Evolutionary conservation across 2,329 filamentous ascomycete genomes (phyloP), one percentile per base, ranked within the genome.

Genomic region (Colletotrichum godetiae): DNA sequence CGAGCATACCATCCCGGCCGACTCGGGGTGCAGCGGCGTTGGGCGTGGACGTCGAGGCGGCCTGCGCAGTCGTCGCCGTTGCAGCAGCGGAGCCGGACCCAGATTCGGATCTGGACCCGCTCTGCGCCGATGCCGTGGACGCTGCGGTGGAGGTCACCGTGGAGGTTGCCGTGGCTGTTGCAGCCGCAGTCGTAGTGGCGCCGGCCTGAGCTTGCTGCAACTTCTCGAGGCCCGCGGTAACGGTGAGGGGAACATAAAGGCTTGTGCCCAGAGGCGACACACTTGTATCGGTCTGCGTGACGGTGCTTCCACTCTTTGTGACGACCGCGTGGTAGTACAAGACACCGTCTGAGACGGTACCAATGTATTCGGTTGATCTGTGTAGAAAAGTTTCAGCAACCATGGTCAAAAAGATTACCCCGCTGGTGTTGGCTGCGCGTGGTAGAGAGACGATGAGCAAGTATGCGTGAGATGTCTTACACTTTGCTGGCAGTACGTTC

Each of bases 171-270:
- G 74, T 70, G 10, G 74, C 61, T 5, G 69, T 60, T 15, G 69
- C 59, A 57, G 73, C 56, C 37, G 70, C 67, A n/a, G 70, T 74
- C 49, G 55, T 49, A 49, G 72, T 70, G 4, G 59, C 67, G 55
- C 59, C 62, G 53, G 58, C 65, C 15, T 75, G 24, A 70, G 57
- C 33, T 49, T 49, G 42, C 42, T 49, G 63, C 24, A 85, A 77
- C 77, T 83, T 84, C 63, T 84, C 80, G 42, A 79, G 67, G 4
- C 84, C 84, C 19, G 81, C 81, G 22, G 83, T 84, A 65, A 85
- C 74, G 42, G 82, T 82, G 29, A 85, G 79, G 68, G 82, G 78
- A 13, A 76, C 37, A 52, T 79, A 74, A 52, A 67, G 68, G 10
- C 66, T 64, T 35, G 52, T 63, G 70, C 73, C 76, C 7, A 76